phyloP scores from a whole-genome alignment of 441 rosid species.

The Brassica hybrid region DNA sequence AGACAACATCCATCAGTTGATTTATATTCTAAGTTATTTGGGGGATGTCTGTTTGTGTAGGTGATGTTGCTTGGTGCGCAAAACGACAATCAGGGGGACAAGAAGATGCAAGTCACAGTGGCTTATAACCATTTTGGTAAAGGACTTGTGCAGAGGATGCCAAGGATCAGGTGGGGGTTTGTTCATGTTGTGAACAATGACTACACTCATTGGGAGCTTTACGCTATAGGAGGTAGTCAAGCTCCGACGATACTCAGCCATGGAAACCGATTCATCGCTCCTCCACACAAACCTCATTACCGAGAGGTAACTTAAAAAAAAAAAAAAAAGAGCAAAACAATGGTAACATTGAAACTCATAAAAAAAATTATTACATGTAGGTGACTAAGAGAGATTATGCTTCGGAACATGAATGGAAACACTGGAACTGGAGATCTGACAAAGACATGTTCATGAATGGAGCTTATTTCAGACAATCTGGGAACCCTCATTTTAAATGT shows the following conservation, averaged over 20 bases:
- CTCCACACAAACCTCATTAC: slow-evolving; percentile 34
- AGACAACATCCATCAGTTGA: background rate
- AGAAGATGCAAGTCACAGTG: slow-evolving; percentile 71
- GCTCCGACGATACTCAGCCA: slow-evolving; percentile 67
- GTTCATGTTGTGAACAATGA: slow-evolving; percentile 77
- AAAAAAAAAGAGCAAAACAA: background rate
- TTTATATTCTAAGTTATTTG: background rate
- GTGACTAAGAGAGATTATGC: slow-evolving; percentile 49
- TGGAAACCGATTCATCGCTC: slow-evolving; percentile 71
- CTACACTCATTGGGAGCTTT: slow-evolving; percentile 73
- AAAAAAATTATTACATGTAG: slow-evolving; percentile 16
- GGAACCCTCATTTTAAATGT: slow-evolving; percentile 16
- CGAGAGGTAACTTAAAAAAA: slow-evolving; percentile 24
- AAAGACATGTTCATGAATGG: slow-evolving; percentile 59
- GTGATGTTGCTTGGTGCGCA: slow-evolving; percentile 72
- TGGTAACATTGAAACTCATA: background rate
- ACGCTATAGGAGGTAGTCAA: slow-evolving; percentile 70
- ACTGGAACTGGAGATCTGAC: slow-evolving; percentile 57
- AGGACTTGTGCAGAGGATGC: slow-evolving; percentile 83
- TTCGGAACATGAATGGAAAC: slow-evolving; percentile 44
- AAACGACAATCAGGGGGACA: slow-evolving; percentile 49
- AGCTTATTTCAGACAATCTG: slow-evolving; percentile 50
- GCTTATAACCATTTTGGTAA: slow-evolving; percentile 85
- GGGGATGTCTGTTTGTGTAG: slow-evolving; percentile 40
- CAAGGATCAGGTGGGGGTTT: slow-evolving; percentile 71